phyloP scores from a whole-genome alignment of 192 early-diverging fungal genomes.

The Coemansia sp. region DNA sequence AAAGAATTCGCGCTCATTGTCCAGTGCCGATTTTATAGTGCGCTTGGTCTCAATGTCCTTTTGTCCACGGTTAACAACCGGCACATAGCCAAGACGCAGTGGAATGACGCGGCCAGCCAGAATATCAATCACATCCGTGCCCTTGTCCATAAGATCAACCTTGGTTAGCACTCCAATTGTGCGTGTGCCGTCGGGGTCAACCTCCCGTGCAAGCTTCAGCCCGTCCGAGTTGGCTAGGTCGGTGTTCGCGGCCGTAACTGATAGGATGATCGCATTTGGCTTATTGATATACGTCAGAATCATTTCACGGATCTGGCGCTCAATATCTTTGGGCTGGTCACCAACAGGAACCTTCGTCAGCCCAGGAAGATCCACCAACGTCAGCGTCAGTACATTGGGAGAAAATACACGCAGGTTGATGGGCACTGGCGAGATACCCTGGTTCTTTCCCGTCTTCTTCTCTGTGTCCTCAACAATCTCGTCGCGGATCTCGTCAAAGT shows the following conservation, averaged over 20 bases:
- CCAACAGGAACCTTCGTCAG: slow-evolving; percentile 98
- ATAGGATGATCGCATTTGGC: slow-evolving; percentile 95
- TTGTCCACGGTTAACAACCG: slow-evolving; percentile 99
- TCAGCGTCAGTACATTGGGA: slow-evolving; percentile 98
- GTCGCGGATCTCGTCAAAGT: slow-evolving; percentile 96
- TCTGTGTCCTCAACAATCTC: slow-evolving; percentile 96
- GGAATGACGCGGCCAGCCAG: slow-evolving; percentile 96
- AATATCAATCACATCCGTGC: slow-evolving; percentile 99
- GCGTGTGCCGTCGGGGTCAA: slow-evolving; percentile 97
- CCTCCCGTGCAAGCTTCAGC: slow-evolving; percentile 95
- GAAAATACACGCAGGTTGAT: slow-evolving; percentile 98
- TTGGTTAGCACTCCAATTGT: slow-evolving; percentile 99
- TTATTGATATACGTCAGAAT: slow-evolving; percentile 96
- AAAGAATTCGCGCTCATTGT: slow-evolving; percentile 88
- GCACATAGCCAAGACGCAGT: slow-evolving; percentile 94
- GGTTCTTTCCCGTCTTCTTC: slow-evolving; percentile 76
- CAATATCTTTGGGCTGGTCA: slow-evolving; percentile 99
- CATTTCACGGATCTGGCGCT: slow-evolving; percentile 98
- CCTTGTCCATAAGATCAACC: slow-evolving; percentile 98
- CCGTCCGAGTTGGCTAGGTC: slow-evolving; percentile 99
- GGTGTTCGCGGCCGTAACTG: slow-evolving; percentile 96
- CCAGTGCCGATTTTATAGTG: slow-evolving; percentile 83
- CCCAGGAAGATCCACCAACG: slow-evolving; percentile 98
- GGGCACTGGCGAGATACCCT: slow-evolving; percentile 90
- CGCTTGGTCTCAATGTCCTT: slow-evolving; percentile 95